Conservation (phyloP, 345 rosid genomes). For the Trapa incisa region DNA sequence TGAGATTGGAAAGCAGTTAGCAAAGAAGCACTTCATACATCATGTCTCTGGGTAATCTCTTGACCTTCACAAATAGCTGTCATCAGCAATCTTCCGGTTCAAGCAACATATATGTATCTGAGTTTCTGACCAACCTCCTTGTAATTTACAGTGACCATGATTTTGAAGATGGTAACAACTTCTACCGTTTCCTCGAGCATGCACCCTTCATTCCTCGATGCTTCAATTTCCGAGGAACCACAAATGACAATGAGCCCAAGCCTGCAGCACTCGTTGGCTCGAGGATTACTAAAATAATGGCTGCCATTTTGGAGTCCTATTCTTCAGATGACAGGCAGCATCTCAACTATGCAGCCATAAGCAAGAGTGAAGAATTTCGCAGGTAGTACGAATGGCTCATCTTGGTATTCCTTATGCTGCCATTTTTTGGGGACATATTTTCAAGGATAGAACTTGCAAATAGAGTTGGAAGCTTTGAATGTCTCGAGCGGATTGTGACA, state of each 20-base stretch:
- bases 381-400: slow-evolving; percentile 27
- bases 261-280: slow-evolving; percentile 32
- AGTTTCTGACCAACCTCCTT: not conserved
- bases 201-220: slow-evolving; percentile 54
- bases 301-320: slow-evolving; percentile 62
- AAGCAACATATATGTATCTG: not conserved
- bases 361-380: slow-evolving; percentile 66
- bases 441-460: not conserved
- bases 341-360: slow-evolving; percentile 52
- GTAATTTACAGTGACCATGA: slow-evolving; percentile 43
- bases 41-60: slow-evolving; percentile 68
- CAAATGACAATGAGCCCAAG: slow-evolving; percentile 51
- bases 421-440: too few species aligned
- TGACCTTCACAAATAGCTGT: not conserved
- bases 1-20: slow-evolving; percentile 59
- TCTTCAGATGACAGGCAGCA: slow-evolving; percentile 53
- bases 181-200: slow-evolving; percentile 79
- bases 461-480: not conserved
- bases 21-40: slow-evolving; percentile 71
- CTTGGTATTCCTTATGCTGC: not conserved
- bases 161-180: slow-evolving; percentile 74
- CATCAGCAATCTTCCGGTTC: not conserved
- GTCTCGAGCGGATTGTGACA: not conserved
- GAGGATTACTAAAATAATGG: slow-evolving; percentile 55
- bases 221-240: slow-evolving; percentile 48